These are phyloP conservation scores for Dothideomycetidae sp. DNA, from an alignment of 2,329 filamentous ascomycete genomes.

Conservation along the genomic window DNA sequence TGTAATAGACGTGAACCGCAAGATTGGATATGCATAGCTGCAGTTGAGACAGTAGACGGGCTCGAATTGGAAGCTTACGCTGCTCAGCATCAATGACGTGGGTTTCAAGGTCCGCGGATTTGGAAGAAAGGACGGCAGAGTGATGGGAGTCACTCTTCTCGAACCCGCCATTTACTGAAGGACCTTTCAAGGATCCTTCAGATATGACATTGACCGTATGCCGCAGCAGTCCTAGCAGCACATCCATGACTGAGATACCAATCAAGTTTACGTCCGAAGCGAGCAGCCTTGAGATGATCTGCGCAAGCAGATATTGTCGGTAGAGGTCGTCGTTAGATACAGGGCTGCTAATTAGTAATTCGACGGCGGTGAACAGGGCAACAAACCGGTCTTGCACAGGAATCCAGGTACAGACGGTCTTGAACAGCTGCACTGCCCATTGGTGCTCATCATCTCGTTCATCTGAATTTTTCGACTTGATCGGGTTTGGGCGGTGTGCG, in stretches of 20 bases:
- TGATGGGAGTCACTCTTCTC: slow-evolving; percentile 13
- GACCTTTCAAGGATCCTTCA: not conserved
- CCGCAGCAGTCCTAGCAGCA: slow-evolving; percentile 69
- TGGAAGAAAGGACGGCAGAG: not conserved
- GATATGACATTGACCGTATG: slow-evolving; percentile 61
- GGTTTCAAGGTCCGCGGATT: not conserved
- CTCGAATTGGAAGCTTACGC: slow-evolving; percentile 28
- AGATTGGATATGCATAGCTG: slow-evolving; percentile 79
- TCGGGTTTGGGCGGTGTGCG: slow-evolving; percentile 18
- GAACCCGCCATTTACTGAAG: slow-evolving; percentile 27
- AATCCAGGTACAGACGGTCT: slow-evolving; percentile 69
- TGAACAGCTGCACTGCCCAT: slow-evolving; percentile 75
- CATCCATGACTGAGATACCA: slow-evolving; percentile 89
- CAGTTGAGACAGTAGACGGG: slow-evolving; percentile 53
- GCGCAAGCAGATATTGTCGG: slow-evolving; percentile 60
- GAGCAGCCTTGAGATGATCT: slow-evolving; percentile 68
- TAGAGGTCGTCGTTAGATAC: slow-evolving; percentile 57
- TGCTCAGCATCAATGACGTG: slow-evolving; percentile 6
- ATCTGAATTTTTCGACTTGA: slow-evolving; percentile 20
- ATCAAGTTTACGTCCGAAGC: slow-evolving; percentile 87
- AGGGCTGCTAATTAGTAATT: slow-evolving; percentile 54
- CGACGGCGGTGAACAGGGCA: slow-evolving; percentile 70
- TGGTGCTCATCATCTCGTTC: slow-evolving; percentile 34
- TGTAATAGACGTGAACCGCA: slow-evolving; percentile 91
- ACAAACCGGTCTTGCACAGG: slow-evolving; percentile 90